Base-by-base conservation (phyloP, 805 yeast species). In the Schwanniomyces yamadae region DNA sequence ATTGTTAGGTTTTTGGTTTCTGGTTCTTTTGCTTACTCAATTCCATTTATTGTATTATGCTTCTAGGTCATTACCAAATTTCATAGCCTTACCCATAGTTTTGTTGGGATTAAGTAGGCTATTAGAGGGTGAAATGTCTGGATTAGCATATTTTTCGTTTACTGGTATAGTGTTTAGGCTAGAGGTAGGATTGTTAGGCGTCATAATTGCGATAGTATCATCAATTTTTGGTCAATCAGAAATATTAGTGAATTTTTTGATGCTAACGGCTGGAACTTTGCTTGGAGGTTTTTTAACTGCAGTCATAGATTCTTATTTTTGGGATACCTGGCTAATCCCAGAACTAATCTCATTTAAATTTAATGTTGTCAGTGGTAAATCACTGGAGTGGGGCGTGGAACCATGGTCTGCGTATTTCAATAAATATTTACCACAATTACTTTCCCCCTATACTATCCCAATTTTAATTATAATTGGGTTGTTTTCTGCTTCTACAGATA, bases 41-140 rank as follows among this genome's bases (percentile, higher is more conserved):
- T 91, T 90, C 63, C 97, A 91, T 55, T 42, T 87, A 13, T 61
- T 82, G 41, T 91, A 69, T 63, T 91, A 91, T 55, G 69, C 85
- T n/a, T 73, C 95, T 2, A 71, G 97, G 46, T 78, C 95, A 0
- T 66, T 91, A 39, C 96, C 97, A n/a, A 91, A 91, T 59, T 84
- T 83, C 48, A 63, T 90, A 39, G 89, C 84, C 2, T 63, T 91
- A 36, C 96, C 97, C 3, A 51, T 86, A 23, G 81, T 82, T 4
- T 75, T 76, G 37, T 48, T 62, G 30, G 83, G 84, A 0, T 45
- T 83, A 28, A 66, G 78, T 4, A 67, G 66, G 49, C 48, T 79
- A 11, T 45, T 86, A 11, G 44, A 47, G 13, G 86, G 82, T 8
- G 66, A 74, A 31, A 63, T 65, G 41, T 42, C 65, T 5, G 67